Conservation (phyloP, 1,284 basidiomycete genomes). For the Pyrrhoderma noxium region DNA sequence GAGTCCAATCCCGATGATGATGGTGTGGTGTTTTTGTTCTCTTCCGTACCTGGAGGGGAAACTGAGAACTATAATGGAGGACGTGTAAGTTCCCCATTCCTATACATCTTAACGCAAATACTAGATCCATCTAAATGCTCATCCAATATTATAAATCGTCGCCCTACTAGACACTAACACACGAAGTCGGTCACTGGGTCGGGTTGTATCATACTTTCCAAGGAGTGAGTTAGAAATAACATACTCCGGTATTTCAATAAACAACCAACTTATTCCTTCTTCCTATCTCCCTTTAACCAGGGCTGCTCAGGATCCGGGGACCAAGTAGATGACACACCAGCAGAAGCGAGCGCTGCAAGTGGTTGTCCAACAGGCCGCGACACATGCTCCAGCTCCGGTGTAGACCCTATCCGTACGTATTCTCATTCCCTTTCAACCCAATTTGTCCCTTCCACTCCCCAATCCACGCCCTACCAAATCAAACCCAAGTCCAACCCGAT, state of each 20-base stretch:
- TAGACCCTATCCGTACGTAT: constrained; percentile 40
- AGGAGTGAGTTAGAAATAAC: constrained; percentile 24
- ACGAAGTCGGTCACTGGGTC: constrained; percentile 53
- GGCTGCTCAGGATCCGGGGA: constrained; percentile 45
- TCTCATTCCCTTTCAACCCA: background rate
- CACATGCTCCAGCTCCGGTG: constrained; percentile 37
- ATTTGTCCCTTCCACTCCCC: too few species aligned
- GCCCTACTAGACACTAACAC: constrained; percentile 38
- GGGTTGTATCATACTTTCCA: constrained; percentile 56
- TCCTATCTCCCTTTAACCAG: background rate
- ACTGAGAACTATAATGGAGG: constrained; percentile 41
- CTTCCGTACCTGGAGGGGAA: constrained; percentile 43
- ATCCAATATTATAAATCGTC: background rate
- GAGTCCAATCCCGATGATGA: constrained; percentile 34
- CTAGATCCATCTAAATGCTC: background rate
- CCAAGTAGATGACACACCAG: constrained; percentile 42
- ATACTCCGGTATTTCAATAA: too few species aligned
- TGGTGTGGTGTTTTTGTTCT: constrained; percentile 43
- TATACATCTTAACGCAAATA: background rate
- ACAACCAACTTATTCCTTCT: background rate
- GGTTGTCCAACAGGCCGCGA: constrained; percentile 43
- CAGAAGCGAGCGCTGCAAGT: constrained; percentile 37
- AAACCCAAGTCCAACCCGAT: too few species aligned
- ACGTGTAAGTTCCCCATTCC: constrained; percentile 19
- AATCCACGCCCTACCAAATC: background rate